Evolutionary conservation across 106 monocot genomes (phyloP).

Genomic region (Alisma plantagoaquatica): DNA sequence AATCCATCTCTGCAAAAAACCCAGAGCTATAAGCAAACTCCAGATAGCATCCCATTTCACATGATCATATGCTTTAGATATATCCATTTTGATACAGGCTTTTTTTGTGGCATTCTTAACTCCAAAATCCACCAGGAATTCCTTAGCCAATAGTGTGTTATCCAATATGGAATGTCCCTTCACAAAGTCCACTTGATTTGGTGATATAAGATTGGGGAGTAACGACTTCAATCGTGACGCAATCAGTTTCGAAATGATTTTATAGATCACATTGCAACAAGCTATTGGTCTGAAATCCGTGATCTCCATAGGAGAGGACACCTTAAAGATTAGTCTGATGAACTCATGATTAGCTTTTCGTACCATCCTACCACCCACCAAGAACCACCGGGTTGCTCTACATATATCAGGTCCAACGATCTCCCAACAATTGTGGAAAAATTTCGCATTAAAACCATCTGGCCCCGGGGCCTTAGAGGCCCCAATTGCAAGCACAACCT

Average conservation of each 20-base stretch:
- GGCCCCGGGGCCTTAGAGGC: too few relatives aligned
- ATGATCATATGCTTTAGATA: neutral
- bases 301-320: neutral
- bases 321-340: neutral
- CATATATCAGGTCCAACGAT: too few relatives aligned
- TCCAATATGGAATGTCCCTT: neutral
- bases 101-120: neutral
- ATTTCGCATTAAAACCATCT: too few relatives aligned
- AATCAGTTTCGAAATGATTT: neutral
- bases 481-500: too few relatives aligned
- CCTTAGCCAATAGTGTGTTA: neutral
- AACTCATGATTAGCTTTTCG: neutral
- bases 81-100: neutral
- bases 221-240: neutral
- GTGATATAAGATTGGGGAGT: neutral
- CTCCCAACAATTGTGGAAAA: too few relatives aligned
- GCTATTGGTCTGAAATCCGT: neutral
- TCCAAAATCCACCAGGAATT: neutral
- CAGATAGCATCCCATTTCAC: neutral
- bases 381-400: too few relatives aligned
- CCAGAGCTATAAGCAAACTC: neutral
- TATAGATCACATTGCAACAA: neutral
- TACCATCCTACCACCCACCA: neutral
- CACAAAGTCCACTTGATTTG: neutral
- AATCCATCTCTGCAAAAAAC: neutral